phyloP scores from a whole-genome alignment of 495 filamentous ascomycete genomes.

The Penicillium subrubescens region DNA sequence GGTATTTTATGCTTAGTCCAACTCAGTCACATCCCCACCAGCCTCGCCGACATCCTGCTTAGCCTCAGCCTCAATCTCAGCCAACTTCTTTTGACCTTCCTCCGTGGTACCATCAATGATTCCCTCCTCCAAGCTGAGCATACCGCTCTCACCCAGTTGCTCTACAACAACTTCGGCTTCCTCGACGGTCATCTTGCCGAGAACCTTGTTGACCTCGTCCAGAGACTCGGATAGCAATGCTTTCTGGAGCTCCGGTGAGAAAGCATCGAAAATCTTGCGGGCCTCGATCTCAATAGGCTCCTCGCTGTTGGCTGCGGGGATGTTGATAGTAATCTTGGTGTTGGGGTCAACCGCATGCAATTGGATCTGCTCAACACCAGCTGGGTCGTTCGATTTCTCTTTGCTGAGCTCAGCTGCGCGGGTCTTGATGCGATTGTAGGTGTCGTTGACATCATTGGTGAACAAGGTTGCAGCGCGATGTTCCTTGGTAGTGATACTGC shows the following conservation, averaged over 20 bases:
- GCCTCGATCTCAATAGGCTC: slow-evolving; percentile 67
- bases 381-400: slow-evolving; percentile 63
- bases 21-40: slow-evolving; percentile 42
- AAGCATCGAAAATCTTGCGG: slow-evolving; percentile 78
- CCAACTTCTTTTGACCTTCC: slow-evolving; percentile 76
- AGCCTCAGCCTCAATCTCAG: slow-evolving; percentile 71
- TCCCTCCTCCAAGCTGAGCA: slow-evolving; percentile 88
- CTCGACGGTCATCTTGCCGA: slow-evolving; percentile 89
- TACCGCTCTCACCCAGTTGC: slow-evolving; percentile 80
- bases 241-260: slow-evolving; percentile 75
- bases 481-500: slow-evolving; percentile 80
- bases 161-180: slow-evolving; percentile 91
- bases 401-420: slow-evolving; percentile 75
- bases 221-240: slow-evolving; percentile 83
- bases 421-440: slow-evolving; percentile 77
- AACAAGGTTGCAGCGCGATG: slow-evolving; percentile 94
- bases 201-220: slow-evolving; percentile 93
- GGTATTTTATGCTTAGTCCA: slow-evolving; percentile 35
- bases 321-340: slow-evolving; percentile 86
- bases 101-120: slow-evolving; percentile 96
- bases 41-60: slow-evolving; percentile 46
- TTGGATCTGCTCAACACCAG: slow-evolving; percentile 94
- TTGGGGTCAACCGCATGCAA: slow-evolving; percentile 93
- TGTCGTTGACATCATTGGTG: slow-evolving; percentile 85
- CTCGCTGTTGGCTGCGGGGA: slow-evolving; percentile 62